Base-by-base conservation (phyloP, 805 yeast genomes). In the Candida odintsovae region DNA sequence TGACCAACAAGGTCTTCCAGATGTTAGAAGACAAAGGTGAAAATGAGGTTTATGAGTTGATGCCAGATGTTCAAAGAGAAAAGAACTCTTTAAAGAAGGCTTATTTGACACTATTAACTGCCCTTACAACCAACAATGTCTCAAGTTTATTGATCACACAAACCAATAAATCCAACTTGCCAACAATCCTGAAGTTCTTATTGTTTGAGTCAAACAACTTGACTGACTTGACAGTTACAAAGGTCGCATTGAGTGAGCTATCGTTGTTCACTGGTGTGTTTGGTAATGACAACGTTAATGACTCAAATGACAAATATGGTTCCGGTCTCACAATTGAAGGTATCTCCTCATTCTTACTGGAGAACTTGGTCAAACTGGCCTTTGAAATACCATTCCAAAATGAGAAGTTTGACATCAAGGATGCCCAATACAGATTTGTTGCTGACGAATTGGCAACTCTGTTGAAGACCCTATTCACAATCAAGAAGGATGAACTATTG, bases 361-460 rank as follows among this genome's bases (percentile, higher is more conserved):
- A 82, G 43, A 83, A 82, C 53, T 72, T 80, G 23, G 75, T 90
- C 4, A 76, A 83, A 42, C 67, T 87, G 45, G 73, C 83, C 31
- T 86, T 89, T 69, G 90, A 88, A 62, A 69, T 89, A 41, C 88
- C 95, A n/a, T 82, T 87, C 62, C 82, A 84, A 54, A 76, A 82
- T 31, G 75, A 76, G 28, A 75, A 73, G 33, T 82, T 83, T 56
- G 78, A 83, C 58, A 68, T 82, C 42, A 78, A 80, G 52, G 96
- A 90, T 63, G 95, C 95, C 5, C 90, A 87, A 61, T 78, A 77
- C 53, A 75, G 92, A 57, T 73, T 82, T 49, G 73, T 86, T 35
- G 82, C 89, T 2, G 78, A 80, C 53, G 99, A 92, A 58, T 70
- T 87, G 13, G 79, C 94, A 1, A 70, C 78, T 39, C 67, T 89